Evolutionary conservation across 2,329 filamentous ascomycete genomes (phyloP).

Genomic region (Fusarium nisikadoi): DNA sequence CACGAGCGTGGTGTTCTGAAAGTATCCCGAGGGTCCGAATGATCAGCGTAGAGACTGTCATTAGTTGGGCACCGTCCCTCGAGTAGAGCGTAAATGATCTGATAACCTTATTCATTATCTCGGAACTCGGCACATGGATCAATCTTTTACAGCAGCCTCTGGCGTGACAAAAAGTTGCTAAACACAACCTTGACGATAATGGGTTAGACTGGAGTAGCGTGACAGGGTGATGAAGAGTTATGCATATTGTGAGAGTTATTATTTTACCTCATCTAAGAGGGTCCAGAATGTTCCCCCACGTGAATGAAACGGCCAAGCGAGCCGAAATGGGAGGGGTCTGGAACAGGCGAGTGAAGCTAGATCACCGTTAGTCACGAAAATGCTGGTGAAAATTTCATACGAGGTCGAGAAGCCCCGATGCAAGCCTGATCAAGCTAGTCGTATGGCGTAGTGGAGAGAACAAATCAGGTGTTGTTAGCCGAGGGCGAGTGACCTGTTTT

Average conservation of each 20-base stretch:
- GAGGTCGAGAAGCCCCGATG: not conserved
- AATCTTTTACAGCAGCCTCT: not conserved
- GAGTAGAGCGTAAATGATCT: not conserved
- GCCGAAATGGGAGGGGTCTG: not conserved
- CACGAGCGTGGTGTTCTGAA: rapidly evolving
- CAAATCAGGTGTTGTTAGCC: not conserved
- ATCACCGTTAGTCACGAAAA: not conserved
- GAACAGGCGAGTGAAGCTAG: not conserved
- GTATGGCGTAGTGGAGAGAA: not conserved
- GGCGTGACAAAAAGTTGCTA: not conserved
- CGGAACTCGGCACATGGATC: conserved; percentile 4
- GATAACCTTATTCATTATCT: conserved; percentile 2
- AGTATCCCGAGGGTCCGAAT: not conserved
- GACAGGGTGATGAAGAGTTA: not conserved
- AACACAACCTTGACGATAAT: not conserved
- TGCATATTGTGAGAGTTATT: conserved; percentile 5
- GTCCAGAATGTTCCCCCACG: not conserved
- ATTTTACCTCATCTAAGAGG: not conserved
- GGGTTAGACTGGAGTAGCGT: not conserved
- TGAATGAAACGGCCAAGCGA: not conserved
- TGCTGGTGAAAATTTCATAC: not conserved
- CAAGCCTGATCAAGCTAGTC: not conserved
- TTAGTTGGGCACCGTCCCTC: not conserved
- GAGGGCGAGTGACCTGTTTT: not conserved
- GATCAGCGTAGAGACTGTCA: not conserved